Evolutionary conservation across 176 grass and related monocot genomes (phyloP).

Genomic region (Triticum timopheevii): DNA sequence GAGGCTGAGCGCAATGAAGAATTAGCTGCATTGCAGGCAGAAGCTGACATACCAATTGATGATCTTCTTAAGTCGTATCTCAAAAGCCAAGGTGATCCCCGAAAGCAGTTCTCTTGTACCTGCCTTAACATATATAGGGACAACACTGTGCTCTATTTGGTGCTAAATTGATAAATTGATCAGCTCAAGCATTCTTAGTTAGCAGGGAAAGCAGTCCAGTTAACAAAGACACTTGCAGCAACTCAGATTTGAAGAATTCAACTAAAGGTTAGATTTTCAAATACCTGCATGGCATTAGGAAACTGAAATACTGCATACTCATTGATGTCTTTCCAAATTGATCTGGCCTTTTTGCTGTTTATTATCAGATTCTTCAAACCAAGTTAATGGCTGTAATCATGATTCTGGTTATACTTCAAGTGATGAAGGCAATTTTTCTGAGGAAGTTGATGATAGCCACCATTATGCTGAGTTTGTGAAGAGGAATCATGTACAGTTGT

Average conservation of each 20-base stretch:
- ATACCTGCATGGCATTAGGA: slow-evolving; percentile 26
- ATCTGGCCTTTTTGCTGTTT: slow-evolving; percentile 26
- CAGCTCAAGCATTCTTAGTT: slow-evolving; percentile 83
- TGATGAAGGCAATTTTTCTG: slow-evolving; percentile 51
- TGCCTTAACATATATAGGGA: slow-evolving; percentile 17
- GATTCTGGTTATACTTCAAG: slow-evolving; percentile 50
- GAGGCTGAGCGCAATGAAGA: slow-evolving; percentile 79
- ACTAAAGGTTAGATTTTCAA: slow-evolving; percentile 81
- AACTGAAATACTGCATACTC: slow-evolving; percentile 32
- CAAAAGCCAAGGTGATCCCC: slow-evolving; percentile 43
- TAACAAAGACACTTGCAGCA: slow-evolving; percentile 39
- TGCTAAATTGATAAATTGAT: slow-evolving; percentile 62
- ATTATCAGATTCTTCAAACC: slow-evolving; percentile 67
- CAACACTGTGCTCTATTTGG: slow-evolving; percentile 15
- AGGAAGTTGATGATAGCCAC: slow-evolving; percentile 40
- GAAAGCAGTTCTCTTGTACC: slow-evolving; percentile 27
- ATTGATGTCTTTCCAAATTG: slow-evolving; percentile 28
- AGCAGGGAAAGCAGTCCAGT: slow-evolving; percentile 72
- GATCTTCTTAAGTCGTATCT: slow-evolving; percentile 60
- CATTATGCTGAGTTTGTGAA: slow-evolving; percentile 39
- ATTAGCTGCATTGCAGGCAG: slow-evolving; percentile 75
- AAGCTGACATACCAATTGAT: slow-evolving; percentile 90
- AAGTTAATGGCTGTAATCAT: slow-evolving; percentile 72
- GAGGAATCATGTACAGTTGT: slow-evolving; percentile 50
- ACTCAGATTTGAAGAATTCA: slow-evolving; percentile 49